Evolutionary conservation across 225 moss, liverwort and hornwort species (phyloP).

Genomic region (Marchantia paleacea): DNA sequence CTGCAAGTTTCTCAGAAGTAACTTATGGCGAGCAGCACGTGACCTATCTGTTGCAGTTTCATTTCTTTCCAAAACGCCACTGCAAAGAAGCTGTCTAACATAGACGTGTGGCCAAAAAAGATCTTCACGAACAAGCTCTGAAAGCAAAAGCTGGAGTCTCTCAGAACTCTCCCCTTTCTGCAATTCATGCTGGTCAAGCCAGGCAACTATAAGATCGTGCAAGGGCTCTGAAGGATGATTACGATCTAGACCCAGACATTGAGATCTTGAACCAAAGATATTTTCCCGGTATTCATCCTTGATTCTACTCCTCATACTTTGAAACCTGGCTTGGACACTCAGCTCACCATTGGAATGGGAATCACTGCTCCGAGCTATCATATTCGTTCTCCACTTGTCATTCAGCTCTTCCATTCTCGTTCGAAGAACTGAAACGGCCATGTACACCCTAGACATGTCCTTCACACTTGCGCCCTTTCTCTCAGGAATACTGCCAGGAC

Average conservation of each 20-base stretch:
- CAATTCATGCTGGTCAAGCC: conserved; percentile 96
- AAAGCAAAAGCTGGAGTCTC: conserved; percentile 73
- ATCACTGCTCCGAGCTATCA: not conserved
- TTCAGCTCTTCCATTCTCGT: conserved; percentile 67
- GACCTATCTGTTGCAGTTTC: conserved; percentile 56
- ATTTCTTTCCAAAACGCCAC: conserved; percentile 74
- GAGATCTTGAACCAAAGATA: not conserved
- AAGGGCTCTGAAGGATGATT: conserved; percentile 35
- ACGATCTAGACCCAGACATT: conserved; percentile 13
- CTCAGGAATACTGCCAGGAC: conserved; percentile 42
- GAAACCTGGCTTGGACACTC: not conserved
- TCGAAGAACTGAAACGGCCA: conserved; percentile 89
- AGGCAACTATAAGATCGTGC: conserved; percentile 90
- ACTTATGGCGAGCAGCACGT: conserved; percentile 77
- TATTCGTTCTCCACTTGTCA: conserved; percentile 20
- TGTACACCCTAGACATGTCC: conserved; percentile 93
- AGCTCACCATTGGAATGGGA: conserved; percentile 25
- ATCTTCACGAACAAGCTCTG: conserved; percentile 80
- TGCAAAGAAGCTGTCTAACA: conserved; percentile 85
- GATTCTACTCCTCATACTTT: conserved; percentile 16
- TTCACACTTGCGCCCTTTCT: conserved; percentile 52
- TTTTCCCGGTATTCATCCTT: conserved; percentile 19
- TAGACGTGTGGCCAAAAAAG: conserved; percentile 81
- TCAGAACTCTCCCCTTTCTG: conserved; percentile 73
- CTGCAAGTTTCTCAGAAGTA: conserved; percentile 72